Conservation (phyloP, 305 asterid species). For the Rubia peregrina region DNA sequence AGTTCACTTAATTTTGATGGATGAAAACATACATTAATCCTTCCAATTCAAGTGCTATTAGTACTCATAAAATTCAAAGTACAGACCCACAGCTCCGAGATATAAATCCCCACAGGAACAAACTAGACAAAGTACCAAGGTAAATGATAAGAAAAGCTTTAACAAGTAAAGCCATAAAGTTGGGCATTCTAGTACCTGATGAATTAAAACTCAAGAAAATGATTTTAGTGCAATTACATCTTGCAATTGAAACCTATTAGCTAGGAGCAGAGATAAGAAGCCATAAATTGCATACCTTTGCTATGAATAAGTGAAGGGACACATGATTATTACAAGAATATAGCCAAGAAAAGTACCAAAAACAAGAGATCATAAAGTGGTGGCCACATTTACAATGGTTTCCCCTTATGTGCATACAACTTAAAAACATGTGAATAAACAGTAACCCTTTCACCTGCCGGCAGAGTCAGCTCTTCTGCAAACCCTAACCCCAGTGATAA, state of each 20-base stretch:
- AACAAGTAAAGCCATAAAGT: not conserved
- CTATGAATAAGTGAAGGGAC: not conserved
- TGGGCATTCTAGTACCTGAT: not conserved
- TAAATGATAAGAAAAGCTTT: not conserved
- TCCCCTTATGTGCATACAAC: not conserved
- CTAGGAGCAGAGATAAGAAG: not conserved
- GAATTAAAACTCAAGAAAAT: not conserved
- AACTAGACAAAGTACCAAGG: constrained; percentile 11
- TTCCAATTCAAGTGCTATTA: not conserved
- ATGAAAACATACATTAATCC: not conserved
- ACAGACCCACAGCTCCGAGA: not conserved
- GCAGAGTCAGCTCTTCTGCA: constrained; percentile 1
- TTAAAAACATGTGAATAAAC: not conserved
- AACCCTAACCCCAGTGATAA: constrained; percentile 18
- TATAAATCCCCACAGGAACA: not conserved
- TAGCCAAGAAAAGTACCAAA: not conserved
- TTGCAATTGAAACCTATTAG: constrained; percentile 5
- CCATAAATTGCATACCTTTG: constrained; percentile 2
- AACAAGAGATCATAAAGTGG: not conserved
- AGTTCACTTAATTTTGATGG: not conserved
- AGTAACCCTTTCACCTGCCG: not conserved
- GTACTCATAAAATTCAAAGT: not conserved
- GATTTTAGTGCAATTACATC: not conserved
- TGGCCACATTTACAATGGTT: not conserved
- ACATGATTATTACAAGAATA: not conserved